Evolutionary conservation across 2,329 filamentous ascomycete species (phyloP), one percentile per base, ranked within the genome.

Genomic region (Diatrype stigma): DNA sequence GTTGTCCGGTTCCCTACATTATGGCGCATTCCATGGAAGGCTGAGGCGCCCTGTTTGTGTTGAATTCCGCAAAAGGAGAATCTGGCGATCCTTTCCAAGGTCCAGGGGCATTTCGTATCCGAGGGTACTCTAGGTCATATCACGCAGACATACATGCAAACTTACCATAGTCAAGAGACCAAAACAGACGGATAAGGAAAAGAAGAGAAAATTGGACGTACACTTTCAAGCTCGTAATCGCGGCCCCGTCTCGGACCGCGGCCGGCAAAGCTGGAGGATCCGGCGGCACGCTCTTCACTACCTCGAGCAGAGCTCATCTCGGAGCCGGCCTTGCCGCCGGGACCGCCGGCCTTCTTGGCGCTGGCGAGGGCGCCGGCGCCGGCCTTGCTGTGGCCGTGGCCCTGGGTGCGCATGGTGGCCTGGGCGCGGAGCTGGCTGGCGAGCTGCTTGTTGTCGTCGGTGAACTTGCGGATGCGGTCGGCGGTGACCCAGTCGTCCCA

Each of bases 401-500:
- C 60, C 21, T 54, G 56, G 16, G 55, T 50, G 48, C 62, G 56
- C 30, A 61, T 61, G 16, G 60, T 55, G 63, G 68, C 68, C 68
- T 90, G 86, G 51, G 84, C 80, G 61, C 85, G 80, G 28, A 92
- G 77, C 68, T 88, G 86, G 50, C 78, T 77, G 21, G 93, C 91
- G 35, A 99, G 81, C 67, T 96, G 90, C 66, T 90, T 89, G 73
- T 97, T 96, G 73, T 97, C 94, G 51, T 96, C 90, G 47, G 86
- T 96, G 68, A 93, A 87, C 73, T 96, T 96, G 66, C 92, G 87
- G 54, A 99, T 86, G 59, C 94, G 89, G 69, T 97, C 93, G 70
- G 91, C 86, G 21, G 89, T 84, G 42, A 97, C 94, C 93, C 93
- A 97, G 74, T 99, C 94, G 74, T 99, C 94, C 94, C 94, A 99